phyloP scores from a whole-genome alignment of 2,329 filamentous ascomycete species.

The Helminthosporium solani region DNA sequence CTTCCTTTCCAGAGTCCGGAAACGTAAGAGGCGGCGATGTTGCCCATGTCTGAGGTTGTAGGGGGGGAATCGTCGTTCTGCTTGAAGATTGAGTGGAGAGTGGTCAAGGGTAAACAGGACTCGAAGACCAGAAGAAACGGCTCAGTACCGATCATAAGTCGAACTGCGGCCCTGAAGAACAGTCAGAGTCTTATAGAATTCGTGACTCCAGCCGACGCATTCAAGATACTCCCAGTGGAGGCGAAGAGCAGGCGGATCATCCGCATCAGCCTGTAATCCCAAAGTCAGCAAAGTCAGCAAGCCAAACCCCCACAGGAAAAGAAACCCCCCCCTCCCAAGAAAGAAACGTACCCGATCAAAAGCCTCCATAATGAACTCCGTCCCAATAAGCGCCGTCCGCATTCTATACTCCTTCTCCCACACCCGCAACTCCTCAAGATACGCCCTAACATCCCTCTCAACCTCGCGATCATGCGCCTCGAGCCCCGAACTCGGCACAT shows the following conservation, averaged over 20 bases:
- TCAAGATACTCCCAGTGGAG: constrained; percentile 52
- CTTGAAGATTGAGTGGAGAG: no score
- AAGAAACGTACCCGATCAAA: constrained; percentile 39
- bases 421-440: constrained; percentile 35
- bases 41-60: no score
- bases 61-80: no score
- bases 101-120: no score
- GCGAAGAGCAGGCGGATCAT: constrained; percentile 43
- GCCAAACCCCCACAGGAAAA: no score
- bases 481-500: constrained; percentile 19
- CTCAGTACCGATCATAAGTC: background rate
- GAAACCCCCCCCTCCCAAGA: no score
- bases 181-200: constrained; percentile 45
- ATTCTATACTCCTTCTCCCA: constrained; percentile 45
- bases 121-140: no score
- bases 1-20: no score
- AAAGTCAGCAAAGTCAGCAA: background rate
- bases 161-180: background rate
- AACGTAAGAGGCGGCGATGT: no score
- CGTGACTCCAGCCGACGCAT: constrained; percentile 44
- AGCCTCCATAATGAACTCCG: constrained; percentile 41
- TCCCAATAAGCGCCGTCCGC: constrained; percentile 38
- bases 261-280: constrained; percentile 38
- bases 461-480: constrained; percentile 27
- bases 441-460: constrained; percentile 31